Evolutionary conservation across 495 filamentous ascomycete species (phyloP), one percentile per base, ranked within the genome.

Genomic region (Xeromyces bisporus): DNA sequence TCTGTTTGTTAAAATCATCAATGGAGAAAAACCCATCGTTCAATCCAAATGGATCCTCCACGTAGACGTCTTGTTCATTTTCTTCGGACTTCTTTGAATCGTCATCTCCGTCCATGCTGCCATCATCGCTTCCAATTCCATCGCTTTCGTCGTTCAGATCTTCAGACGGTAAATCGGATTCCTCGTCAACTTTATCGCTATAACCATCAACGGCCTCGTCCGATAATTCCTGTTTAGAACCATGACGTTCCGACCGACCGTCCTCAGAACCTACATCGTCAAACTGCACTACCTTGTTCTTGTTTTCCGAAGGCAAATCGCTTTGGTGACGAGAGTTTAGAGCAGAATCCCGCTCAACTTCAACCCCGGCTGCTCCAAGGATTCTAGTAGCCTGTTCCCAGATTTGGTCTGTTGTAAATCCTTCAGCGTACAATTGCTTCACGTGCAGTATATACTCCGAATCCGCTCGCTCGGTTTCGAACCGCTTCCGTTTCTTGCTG

Each of bases 1-100:
- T 77, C 44, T 91, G 79, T 42, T 75, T 82, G 64, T 97, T 97
- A 67, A 97, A 97, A 31, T 93, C 75, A 37, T 96, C 85, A 38
- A 97, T 92, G 1, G 83, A 93, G 56, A 97, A 97, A 57, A 97
- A 97, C 3, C 84, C 89, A 45, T 97, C 89, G 48, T 97, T 97
- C 13, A 83, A 53, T 9, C 75, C 76, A 38, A 76, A 63, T 10
- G 55, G 56, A 41, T 82, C 77, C 29, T 69, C 53, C 8, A 62
- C 44, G 33, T 49, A 83, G 33, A 53, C 56, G 6, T 53, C 52
- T 8, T 28, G 54, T 15, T 70, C 66, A 38, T 63, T 47, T 20
- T 38, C 42, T 30, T 44, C 37, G 9, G 34, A 35, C 16, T 30
- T 39, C 4, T 34, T 23, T 17, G 30, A 23, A 6, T 50, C 50